A percentile compares a stretch with the other conserved stretches of the same genome.
Conservation (phyloP, 495 filamentous ascomycete genomes). For the Xylaria nigripes region DNA sequence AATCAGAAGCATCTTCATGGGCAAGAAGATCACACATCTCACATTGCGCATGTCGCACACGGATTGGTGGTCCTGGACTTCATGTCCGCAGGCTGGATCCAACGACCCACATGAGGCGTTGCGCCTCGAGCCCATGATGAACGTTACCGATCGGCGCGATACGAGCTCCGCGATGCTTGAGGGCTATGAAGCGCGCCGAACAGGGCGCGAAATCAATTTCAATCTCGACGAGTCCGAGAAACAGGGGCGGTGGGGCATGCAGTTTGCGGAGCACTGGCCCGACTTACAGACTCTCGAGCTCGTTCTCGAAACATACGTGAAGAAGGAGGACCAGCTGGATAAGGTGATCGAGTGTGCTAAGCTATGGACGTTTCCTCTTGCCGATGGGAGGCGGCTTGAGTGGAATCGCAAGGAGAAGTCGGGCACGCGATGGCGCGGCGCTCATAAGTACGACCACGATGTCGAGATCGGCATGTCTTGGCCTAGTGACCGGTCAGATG, state of each 20-base stretch:
- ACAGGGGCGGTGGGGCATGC: slow-evolving; percentile 19
- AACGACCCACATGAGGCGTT: slow-evolving; percentile 10
- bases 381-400: slow-evolving; percentile 12
- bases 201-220: slow-evolving; percentile 19
- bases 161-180: slow-evolving; percentile 15
- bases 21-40: slow-evolving; percentile 21
- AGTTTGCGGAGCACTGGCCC: slow-evolving; percentile 21
- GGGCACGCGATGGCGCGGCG: slow-evolving; percentile 18
- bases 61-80: slow-evolving; percentile 25
- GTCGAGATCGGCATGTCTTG: slow-evolving; percentile 3
- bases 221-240: slow-evolving; percentile 20
- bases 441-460: slow-evolving; percentile 12
- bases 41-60: slow-evolving; percentile 23
- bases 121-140: slow-evolving; percentile 25
- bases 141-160: slow-evolving; percentile 13
- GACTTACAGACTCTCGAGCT: slow-evolving; percentile 19
- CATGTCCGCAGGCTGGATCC: background rate
- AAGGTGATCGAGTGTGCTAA: slow-evolving; percentile 22
- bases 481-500: background rate
- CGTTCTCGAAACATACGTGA: slow-evolving; percentile 19
- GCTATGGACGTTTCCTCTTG: slow-evolving; percentile 22
- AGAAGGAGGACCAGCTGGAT: slow-evolving; percentile 21
- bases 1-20: slow-evolving; percentile 13
- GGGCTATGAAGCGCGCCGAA: slow-evolving; percentile 20
- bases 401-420: slow-evolving; percentile 16